Conservation (phyloP, 352 stramenopile species). For the Thraustochytrium sp. region DNA sequence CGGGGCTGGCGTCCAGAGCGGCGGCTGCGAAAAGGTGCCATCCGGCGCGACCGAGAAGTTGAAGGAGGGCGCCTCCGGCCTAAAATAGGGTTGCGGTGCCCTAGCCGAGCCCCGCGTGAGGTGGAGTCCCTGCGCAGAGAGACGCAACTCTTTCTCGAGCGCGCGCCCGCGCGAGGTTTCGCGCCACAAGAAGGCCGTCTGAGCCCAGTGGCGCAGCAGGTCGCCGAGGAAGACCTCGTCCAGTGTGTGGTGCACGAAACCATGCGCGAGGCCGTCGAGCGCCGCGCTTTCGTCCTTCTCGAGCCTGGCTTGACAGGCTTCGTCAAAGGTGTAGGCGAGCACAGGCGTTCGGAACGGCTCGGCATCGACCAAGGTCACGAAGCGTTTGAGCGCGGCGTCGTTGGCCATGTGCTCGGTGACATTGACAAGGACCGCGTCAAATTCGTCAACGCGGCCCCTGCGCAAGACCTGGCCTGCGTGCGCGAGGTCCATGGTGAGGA, state of each 20-base stretch:
- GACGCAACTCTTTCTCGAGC: constrained; percentile 1
- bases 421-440: constrained; percentile 6
- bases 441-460: constrained; percentile 4
- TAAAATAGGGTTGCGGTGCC: too few relatives aligned
- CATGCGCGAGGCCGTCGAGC: not conserved
- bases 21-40: too few relatives aligned
- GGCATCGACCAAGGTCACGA: constrained; percentile 31
- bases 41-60: not conserved
- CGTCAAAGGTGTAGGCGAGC: constrained; percentile 23
- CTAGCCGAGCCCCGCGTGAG: not conserved
- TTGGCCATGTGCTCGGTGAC: not conserved
- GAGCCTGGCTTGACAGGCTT: not conserved
- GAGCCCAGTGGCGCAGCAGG: not conserved
- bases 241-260: constrained; percentile 1
- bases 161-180: not conserved
- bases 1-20: too few relatives aligned
- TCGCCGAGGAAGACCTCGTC: constrained; percentile 21
- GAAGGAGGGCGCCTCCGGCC: not conserved
- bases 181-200: constrained; percentile 17
- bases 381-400: constrained; percentile 10
- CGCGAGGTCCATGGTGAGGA: not conserved
- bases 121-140: not conserved
- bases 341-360: not conserved
- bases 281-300: constrained; percentile 11
- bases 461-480: not conserved